A percentile compares a stretch with the other conserved stretches of the same genome.
phyloP scores from a whole-genome alignment of 371 early-diverging fungal species.

The Rhizomucor pusillus region DNA sequence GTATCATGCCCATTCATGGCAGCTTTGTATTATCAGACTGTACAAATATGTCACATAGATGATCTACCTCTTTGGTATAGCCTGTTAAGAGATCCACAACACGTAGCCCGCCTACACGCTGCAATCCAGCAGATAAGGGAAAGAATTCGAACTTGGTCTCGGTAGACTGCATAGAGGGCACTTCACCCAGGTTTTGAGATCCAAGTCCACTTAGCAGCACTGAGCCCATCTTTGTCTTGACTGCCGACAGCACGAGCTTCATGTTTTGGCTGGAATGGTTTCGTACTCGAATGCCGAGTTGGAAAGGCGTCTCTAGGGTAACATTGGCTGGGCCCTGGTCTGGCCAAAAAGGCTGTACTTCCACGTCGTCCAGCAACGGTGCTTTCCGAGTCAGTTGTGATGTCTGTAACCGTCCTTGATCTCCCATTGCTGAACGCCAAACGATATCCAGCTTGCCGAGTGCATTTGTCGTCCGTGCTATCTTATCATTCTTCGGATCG shows the following conservation, averaged over 20 bases:
- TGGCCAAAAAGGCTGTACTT: conserved; percentile 62
- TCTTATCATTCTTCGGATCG: conserved; percentile 47
- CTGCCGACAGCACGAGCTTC: conserved; percentile 65
- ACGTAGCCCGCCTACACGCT: conserved; percentile 78
- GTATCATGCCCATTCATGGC: not conserved
- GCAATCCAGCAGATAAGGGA: conserved; percentile 81
- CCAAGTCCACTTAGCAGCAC: conserved; percentile 77
- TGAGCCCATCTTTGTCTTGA: conserved; percentile 78
- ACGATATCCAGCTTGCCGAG: conserved; percentile 93
- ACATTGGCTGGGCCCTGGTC: conserved; percentile 29
- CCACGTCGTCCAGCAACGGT: conserved; percentile 72
- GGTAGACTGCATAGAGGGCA: conserved; percentile 56
- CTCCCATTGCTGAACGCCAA: conserved; percentile 89
- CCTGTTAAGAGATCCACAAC: conserved; percentile 65
- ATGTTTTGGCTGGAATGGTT: conserved; percentile 61
- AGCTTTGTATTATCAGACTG: conserved; percentile 7
- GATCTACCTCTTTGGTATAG: conserved; percentile 68
- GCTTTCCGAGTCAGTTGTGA: conserved; percentile 86
- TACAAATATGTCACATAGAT: conserved; percentile 67
- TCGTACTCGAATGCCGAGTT: conserved; percentile 52
- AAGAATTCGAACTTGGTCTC: conserved; percentile 79
- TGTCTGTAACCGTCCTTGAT: conserved; percentile 91
- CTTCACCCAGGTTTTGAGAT: conserved; percentile 63
- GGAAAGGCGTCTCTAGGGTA: conserved; percentile 64
- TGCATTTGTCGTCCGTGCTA: conserved; percentile 73